A percentile compares a stretch with the other conserved stretches of the same genome.
Conservation (phyloP, 352 stramenopile genomes). For the Pythium brachiatum region DNA sequence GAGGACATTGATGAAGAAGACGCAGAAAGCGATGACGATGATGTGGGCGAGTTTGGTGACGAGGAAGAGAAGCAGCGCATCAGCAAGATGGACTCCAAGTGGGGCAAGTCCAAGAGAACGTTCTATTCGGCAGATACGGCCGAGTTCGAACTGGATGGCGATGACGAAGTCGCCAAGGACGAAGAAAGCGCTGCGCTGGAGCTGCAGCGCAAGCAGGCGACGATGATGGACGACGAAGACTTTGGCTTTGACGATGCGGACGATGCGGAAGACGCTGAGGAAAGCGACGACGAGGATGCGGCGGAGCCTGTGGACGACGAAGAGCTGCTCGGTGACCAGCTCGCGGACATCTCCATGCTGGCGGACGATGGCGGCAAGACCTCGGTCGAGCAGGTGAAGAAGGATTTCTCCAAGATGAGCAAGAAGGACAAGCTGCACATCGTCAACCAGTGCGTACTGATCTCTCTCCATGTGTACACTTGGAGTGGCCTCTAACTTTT, state of each 20-base stretch:
- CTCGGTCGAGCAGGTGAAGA: conserved; percentile 71
- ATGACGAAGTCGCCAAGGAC: conserved; percentile 77
- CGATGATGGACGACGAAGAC: conserved; percentile 86
- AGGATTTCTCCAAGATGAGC: conserved; percentile 83
- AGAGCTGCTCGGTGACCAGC: conserved; percentile 58
- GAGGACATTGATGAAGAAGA: conserved; percentile 35
- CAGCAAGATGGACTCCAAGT: conserved; percentile 77
- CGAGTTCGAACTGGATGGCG: conserved; percentile 77
- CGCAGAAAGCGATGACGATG: conserved; percentile 34
- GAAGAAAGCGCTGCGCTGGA: conserved; percentile 83
- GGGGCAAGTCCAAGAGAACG: conserved; percentile 84
- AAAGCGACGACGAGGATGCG: conserved; percentile 42
- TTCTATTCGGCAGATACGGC: conserved; percentile 86
- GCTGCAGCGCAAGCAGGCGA: conserved; percentile 78
- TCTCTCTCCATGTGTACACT: background rate
- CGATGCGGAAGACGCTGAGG: conserved; percentile 29
- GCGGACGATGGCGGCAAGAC: conserved; percentile 46
- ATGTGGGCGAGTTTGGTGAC: conserved; percentile 55
- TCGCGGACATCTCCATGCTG: conserved; percentile 73
- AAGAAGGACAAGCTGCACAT: conserved; percentile 88
- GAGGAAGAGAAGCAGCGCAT: conserved; percentile 69
- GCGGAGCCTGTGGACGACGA: conserved; percentile 57
- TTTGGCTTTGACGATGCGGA: conserved; percentile 57
- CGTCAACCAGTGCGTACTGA: conserved; percentile 66
- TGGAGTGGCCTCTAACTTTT: background rate